Conservation (phyloP, 805 yeast genomes). For the Lipomyces spencermartinsiae region DNA sequence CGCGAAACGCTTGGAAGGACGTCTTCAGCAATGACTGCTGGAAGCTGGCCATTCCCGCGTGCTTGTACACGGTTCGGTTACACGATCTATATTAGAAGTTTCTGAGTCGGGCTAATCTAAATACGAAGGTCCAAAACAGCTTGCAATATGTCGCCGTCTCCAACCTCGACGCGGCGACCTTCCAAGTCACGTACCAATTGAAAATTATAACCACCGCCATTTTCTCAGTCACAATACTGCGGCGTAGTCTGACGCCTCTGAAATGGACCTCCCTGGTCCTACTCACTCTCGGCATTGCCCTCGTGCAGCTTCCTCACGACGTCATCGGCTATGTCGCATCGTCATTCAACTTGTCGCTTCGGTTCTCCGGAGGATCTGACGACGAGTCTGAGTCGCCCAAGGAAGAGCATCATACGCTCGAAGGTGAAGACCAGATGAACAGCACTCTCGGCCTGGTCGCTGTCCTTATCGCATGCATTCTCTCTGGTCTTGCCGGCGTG, state of each 20-base stretch:
- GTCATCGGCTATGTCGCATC: constrained; percentile 36
- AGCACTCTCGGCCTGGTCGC: constrained; percentile 47
- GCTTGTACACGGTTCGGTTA: constrained; percentile 46
- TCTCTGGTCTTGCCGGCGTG: constrained; percentile 53
- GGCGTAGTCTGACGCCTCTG: constrained; percentile 43
- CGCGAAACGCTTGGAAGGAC: constrained; percentile 39
- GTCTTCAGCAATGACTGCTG: constrained; percentile 49
- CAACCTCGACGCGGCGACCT: constrained; percentile 52
- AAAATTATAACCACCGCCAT: constrained; percentile 53
- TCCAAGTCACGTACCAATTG: constrained; percentile 54
- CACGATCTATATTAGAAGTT: neutral
- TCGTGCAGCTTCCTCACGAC: constrained; percentile 50
- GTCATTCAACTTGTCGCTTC: constrained; percentile 25
- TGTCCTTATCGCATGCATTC: constrained; percentile 48
- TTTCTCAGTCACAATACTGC: constrained; percentile 50
- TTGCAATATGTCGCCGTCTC: constrained; percentile 53
- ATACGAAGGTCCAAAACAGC: constrained; percentile 42
- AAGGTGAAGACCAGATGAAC: constrained; percentile 40
- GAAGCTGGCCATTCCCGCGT: constrained; percentile 52
- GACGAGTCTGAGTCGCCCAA: constrained; percentile 29
- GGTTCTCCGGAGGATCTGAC: constrained; percentile 19
- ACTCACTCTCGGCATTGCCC: constrained; percentile 50
- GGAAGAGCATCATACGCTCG: constrained; percentile 17
- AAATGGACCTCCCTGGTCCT: constrained; percentile 50
- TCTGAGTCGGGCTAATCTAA: neutral